Evolutionary conservation across 805 yeast species (phyloP).

Genomic region (Saturnispora sekii): DNA sequence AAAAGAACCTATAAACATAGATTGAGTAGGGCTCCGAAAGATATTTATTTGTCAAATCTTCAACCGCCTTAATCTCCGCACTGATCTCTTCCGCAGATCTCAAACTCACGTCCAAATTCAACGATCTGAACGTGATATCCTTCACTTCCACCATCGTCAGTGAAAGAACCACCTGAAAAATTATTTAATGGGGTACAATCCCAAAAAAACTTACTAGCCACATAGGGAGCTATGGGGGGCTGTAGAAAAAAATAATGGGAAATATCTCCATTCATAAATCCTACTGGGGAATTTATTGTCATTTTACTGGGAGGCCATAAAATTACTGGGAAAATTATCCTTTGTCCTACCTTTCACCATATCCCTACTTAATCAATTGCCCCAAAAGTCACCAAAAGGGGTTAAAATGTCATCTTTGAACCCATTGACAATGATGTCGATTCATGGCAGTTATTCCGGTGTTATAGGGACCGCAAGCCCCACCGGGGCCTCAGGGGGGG

Average conservation of each 20-base stretch:
- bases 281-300: no score
- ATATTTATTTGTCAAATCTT: conserved; percentile 55
- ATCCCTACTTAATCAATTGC: background rate
- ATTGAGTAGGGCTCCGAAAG: conserved; percentile 91
- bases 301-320: no score
- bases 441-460: background rate
- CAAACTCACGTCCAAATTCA: background rate
- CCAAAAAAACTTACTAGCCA: no score
- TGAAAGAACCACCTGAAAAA: no score
- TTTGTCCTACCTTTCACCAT: background rate
- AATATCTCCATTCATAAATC: background rate
- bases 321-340: no score
- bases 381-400: background rate
- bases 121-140: conserved; percentile 6
- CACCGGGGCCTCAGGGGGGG: background rate
- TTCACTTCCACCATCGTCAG: conserved; percentile 1
- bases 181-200: no score
- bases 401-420: conserved; percentile 1
- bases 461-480: background rate
- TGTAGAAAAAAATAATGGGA: background rate
- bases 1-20: conserved; percentile 83
- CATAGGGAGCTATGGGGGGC: background rate
- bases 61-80: conserved; percentile 40
- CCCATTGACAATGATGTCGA: conserved; percentile 23
- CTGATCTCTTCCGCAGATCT: conserved; percentile 15